Conservation (phyloP, 2,329 filamentous ascomycete species). For the Fusarium robinianum region DNA sequence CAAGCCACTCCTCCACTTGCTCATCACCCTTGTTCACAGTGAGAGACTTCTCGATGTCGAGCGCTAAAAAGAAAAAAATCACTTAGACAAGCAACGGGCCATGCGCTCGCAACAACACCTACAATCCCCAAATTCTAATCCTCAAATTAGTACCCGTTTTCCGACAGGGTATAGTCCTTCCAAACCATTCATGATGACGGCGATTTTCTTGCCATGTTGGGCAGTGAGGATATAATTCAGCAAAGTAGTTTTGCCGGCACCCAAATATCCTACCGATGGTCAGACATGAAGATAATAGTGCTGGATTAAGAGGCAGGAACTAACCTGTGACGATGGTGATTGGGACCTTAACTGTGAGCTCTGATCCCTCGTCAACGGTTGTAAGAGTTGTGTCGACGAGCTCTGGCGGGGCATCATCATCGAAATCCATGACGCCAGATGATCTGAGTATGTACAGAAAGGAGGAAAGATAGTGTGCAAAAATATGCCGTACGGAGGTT, state of each 20-base stretch:
- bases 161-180: constrained; percentile 1
- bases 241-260: constrained; percentile 92
- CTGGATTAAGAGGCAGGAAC: constrained; percentile 6
- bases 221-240: constrained; percentile 95
- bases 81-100: constrained; percentile 12
- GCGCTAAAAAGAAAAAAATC: constrained; percentile 55
- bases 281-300: constrained; percentile 1
- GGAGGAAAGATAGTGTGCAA: neutral
- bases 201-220: constrained; percentile 96
- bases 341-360: constrained; percentile 69
- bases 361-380: constrained; percentile 45
- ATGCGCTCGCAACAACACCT: constrained; percentile 40
- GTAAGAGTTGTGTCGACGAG: constrained; percentile 55
- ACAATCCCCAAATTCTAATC: constrained; percentile 79
- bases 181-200: constrained; percentile 89
- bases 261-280: constrained; percentile 75
- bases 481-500: neutral
- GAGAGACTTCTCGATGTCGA: constrained; percentile 94
- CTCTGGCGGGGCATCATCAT: constrained; percentile 70
- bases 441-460: no score
- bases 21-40: constrained; percentile 85
- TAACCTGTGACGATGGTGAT: constrained; percentile 83
- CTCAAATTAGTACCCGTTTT: constrained; percentile 20
- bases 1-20: constrained; percentile 90
- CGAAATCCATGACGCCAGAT: constrained; percentile 68